Percentiles rank a stretch among this genome's conserved stretches.
These are phyloP conservation scores for Botryosphaeria dothidea DNA, from an alignment of 2,329 filamentous ascomycete species.

Conservation along the genomic window DNA sequence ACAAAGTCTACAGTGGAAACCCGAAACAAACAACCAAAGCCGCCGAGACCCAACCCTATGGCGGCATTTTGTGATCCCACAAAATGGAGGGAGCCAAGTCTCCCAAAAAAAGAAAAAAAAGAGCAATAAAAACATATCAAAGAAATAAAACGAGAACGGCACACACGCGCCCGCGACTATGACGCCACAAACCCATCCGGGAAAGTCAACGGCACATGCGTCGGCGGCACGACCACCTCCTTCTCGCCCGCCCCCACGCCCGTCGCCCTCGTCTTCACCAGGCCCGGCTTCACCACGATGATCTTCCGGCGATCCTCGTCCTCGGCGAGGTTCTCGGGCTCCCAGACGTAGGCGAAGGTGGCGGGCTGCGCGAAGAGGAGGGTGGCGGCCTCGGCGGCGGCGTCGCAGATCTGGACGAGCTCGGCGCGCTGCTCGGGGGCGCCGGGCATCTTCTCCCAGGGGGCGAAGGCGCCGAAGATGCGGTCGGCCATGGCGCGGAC, in stretches of 20 bases:
- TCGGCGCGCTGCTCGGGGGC: slow-evolving; percentile 1
- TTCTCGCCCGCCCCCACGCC: neutral
- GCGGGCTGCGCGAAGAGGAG: neutral
- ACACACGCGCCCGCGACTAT: neutral
- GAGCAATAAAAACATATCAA: too few relatives aligned
- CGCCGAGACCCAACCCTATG: too few relatives aligned
- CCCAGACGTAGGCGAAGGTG: neutral
- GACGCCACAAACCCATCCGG: neutral
- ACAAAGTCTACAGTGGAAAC: too few relatives aligned
- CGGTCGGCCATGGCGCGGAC: slow-evolving; percentile 8
- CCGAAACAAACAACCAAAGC: too few relatives aligned
- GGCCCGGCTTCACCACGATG: neutral
- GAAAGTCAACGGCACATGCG: slow-evolving; percentile 1
- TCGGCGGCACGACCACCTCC: neutral
- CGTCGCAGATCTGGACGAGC: slow-evolving; percentile 2
- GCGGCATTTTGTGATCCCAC: neutral
- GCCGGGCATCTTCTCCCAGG: slow-evolving; percentile 1
- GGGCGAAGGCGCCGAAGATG: slow-evolving; percentile 4
- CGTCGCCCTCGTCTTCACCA: neutral
- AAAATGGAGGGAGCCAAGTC: neutral
- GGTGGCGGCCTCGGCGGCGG: neutral
- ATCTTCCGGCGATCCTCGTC: neutral
- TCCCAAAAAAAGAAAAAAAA: too few relatives aligned
- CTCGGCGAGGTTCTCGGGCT: neutral
- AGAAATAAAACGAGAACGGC: too few relatives aligned